Conservation (phyloP, 2,329 filamentous ascomycete genomes). For the Aplosporella prunicola region DNA sequence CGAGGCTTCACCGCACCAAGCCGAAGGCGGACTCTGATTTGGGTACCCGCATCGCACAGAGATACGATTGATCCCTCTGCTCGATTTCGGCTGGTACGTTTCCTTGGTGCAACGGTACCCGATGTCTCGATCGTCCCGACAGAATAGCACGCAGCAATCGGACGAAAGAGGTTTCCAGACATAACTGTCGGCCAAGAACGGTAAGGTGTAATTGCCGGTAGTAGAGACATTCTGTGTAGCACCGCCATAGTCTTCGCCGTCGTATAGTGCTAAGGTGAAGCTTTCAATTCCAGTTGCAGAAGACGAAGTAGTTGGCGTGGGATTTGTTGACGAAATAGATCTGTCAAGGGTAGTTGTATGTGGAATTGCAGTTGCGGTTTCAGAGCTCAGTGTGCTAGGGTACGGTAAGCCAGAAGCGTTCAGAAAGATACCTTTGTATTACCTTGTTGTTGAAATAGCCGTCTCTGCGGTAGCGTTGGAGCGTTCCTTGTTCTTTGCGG, state of each 20-base stretch:
- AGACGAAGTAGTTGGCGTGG: not conserved
- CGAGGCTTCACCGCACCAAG: too few species aligned
- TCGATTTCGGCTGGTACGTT: not conserved
- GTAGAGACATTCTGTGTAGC: not conserved
- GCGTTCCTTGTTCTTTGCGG: not conserved
- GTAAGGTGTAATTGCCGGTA: not conserved
- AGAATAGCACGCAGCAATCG: slow-evolving; percentile 3
- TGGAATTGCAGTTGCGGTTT: not conserved
- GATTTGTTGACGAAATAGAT: too few species aligned
- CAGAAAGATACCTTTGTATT: too few species aligned
- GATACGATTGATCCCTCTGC: too few species aligned
- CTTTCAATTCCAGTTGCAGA: not conserved
- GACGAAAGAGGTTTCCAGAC: not conserved
- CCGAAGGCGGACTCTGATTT: too few species aligned
- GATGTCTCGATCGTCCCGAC: not conserved
- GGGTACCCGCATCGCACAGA: too few species aligned
- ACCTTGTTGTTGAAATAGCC: too few species aligned
- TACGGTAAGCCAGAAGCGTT: too few species aligned
- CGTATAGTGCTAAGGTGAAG: slow-evolving; percentile 2
- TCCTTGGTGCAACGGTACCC: not conserved
- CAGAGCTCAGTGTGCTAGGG: too few species aligned
- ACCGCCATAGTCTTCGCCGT: not conserved
- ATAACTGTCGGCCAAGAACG: not conserved
- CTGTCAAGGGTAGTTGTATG: not conserved
- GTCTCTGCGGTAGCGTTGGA: not conserved